Base-by-base conservation (phyloP, 495 filamentous ascomycete species). In the Platismatia glauca region DNA sequence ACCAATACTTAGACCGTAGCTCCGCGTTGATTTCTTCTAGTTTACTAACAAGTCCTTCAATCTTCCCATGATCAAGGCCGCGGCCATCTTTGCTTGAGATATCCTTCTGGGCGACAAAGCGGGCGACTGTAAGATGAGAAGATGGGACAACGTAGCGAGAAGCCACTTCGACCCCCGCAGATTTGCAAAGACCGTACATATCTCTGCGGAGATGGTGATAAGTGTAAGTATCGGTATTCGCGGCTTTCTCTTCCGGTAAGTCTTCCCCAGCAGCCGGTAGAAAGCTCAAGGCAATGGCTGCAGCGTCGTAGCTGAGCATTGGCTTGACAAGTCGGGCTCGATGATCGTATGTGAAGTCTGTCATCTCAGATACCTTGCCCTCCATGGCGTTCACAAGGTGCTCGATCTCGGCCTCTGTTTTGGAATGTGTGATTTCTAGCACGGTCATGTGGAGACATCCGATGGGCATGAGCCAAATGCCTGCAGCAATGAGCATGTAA, bases 161-260 rank as follows among this genome's bases (percentile, higher is more conserved):
- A 20, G 73, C 81, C 18, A 95, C 77, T 13, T 73, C 71, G 11
- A 90, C 78, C 0, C 87, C 87, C 4, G 81, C 77, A 4, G 72
- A 73, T 52, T 76, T 72, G 16, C 79, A 79, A n/a, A 83, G 72
- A 22, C 78, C 77, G 70, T 84, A 91, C 18, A 95, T 72, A 72
- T 96, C 89, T 4, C 88, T 78, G 2, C 93, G 84, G 7, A 97
- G 83, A 72, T 97, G 92, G 68, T 96, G 93, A 72, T 95, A 97
- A 4, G 88, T 90, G 72, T 90, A 97, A 0, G 34, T 43, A 64
- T 90, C 86, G 11, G 79, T 75, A 20, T 1, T 60, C 39, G 16
- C 65, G 65, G 18, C 73, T 67, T 18, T 38, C 55, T 27, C 58
- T 62, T 31, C 64, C 56, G 58, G 69, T 65, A 73, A 67, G 7